Evolutionary conservation across 257 asterid genomes (phyloP), one percentile per base, ranked within the genome.

Genomic region (Petrea volubilis): DNA sequence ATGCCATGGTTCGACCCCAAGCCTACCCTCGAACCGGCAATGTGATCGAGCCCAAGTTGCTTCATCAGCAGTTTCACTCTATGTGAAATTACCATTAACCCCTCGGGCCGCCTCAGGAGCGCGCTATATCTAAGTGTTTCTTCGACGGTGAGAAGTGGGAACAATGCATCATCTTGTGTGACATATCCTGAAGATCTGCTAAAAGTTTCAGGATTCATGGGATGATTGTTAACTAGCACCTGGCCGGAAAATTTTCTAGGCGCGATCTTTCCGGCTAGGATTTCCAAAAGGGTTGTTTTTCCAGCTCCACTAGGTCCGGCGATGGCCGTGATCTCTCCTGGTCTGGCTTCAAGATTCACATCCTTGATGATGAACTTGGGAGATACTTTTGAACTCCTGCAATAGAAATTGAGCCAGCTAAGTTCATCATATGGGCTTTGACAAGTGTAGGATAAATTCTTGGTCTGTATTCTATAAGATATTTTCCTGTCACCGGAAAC

Each of bases 301-400:
- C 98, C 98, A 0, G 98, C 97, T 1, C 98, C 98, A 47, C 98
- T 92, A 0, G 98, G 94, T 25, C 98, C 98, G 2, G 97, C 98
- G 27, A 92, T 78, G 15, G 98, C 98, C 0, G 98, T 92, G 65
- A 92, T 69, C 74, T 92, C 85, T 15, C 91, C 91, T 1, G 97
- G 89, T 17, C 68, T 74, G 1, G 95, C 97, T 66, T 82, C 87
- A 17, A 93, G 83, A 34, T 44, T 88, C 0, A 88, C 96, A 67
- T 86, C 81, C 78, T 77, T 73, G 82, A 92, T 74, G 69, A 92
- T 83, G 82, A 77, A 64, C 47, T 64, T 78, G 5, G 88, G 73
- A 0, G 83, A 18, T 3, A 10, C 68, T 31, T 59, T 76, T 2
- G 74, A 49, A 8, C 67, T 70, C 66, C 65, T 76, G 63, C 82